These are phyloP conservation scores for Leccinum truebloodii DNA, from an alignment of 768 basidiomycete genomes.

Conservation along the genomic window DNA sequence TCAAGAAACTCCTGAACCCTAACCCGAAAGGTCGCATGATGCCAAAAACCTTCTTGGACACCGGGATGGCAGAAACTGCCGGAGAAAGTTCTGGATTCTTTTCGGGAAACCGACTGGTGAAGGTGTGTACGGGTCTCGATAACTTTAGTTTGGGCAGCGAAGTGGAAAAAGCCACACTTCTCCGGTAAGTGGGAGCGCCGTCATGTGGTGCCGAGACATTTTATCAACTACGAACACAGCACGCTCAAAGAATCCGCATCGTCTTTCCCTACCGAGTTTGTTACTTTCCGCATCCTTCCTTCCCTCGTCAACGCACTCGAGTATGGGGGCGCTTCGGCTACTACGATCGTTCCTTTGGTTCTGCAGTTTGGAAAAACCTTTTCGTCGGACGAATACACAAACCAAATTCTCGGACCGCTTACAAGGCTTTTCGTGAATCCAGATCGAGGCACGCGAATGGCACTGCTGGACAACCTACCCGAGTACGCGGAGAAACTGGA, in stretches of 20 bases:
- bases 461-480: constrained; percentile 80
- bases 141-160: constrained; percentile 82
- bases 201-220: neutral
- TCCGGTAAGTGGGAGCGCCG: constrained; percentile 49
- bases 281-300: constrained; percentile 84
- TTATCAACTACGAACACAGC: constrained; percentile 37
- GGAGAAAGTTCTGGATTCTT: constrained; percentile 77
- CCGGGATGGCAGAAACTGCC: constrained; percentile 69
- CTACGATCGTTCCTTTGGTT: constrained; percentile 79
- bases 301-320: constrained; percentile 78
- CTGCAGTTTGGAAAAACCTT: constrained; percentile 76
- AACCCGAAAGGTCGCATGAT: constrained; percentile 79
- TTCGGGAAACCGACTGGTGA: constrained; percentile 75
- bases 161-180: constrained; percentile 69
- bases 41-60: constrained; percentile 73
- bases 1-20: constrained; percentile 87
- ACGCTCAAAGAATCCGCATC: constrained; percentile 77
- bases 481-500: constrained; percentile 89
- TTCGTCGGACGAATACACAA: constrained; percentile 67
- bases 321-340: constrained; percentile 74
- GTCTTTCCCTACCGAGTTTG: constrained; percentile 85
- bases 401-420: constrained; percentile 71
- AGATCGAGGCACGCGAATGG: constrained; percentile 93
- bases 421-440: constrained; percentile 85
- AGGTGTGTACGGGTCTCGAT: constrained; percentile 82